Base-by-base conservation (phyloP, 148 eudicot species). In the Rhododendron mucronatum region DNA sequence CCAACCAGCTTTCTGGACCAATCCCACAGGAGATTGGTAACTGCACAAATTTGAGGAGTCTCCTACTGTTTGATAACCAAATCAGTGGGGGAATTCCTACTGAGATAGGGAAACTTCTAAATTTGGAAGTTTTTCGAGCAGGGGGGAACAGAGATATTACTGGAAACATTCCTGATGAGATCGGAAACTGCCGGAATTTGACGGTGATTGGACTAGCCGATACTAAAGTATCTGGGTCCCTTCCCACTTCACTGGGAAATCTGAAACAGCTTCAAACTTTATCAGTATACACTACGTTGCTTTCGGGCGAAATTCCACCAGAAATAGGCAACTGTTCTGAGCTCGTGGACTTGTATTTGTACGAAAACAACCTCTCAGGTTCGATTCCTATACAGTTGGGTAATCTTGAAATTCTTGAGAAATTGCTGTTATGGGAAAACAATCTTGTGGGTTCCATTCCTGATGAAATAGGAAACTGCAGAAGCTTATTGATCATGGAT, bases 151-250 rank as follows among this genome's bases (percentile, higher is more conserved):
- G 88, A 37, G 97, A 93, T 16, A 85, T 96, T 11, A 74, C 91
- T 15, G 99, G 99, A 13, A 86, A 80, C 23, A 91, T 95, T 65
- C 98, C 99, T 8, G 88, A 74, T 7, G 94, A 93, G 90, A 44
- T 96, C 1, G 95, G 94, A 53, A 86, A 94, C 21, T 95, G 96
- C 65, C 51, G 77, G 81, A 95, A 93, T 63, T 33, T 96, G 89
- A 91, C 90, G 10, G 92, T 95, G 16, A 86, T 96, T 51, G 98
- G 99, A 65, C 88, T 96, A 10, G 96, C 99, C 4, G 98, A 91
- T 44, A 94, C 99, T 0, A 88, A 87, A 89, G 88, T 96, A 63
- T 93, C 97, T 0, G 98, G 99, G 13, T 39, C 91, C 5, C 44
- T 96, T 15, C 98, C 99, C 7, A 39, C 83, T 63, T 89, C 94